A percentile compares a stretch with the other conserved stretches of the same genome.
Conservation (phyloP, 2,329 filamentous ascomycete species). For the Ambrosiella beaveri region DNA sequence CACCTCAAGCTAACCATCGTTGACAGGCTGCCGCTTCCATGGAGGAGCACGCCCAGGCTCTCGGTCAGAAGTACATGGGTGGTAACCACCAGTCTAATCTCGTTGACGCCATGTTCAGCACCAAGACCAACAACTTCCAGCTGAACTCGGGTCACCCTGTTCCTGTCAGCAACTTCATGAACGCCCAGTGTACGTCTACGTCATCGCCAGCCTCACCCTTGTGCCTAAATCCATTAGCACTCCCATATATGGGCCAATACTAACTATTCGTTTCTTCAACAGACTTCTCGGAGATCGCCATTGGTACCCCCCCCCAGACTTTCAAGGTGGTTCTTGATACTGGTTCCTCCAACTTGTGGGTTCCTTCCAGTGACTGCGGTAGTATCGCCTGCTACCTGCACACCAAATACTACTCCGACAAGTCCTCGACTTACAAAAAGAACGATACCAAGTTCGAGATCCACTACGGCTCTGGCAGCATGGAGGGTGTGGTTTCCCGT, state of each 20-base stretch:
- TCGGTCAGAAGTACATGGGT: constrained; percentile 95
- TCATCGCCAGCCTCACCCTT: not conserved
- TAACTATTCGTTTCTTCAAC: not conserved
- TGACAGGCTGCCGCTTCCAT: constrained; percentile 58
- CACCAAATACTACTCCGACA: constrained; percentile 82
- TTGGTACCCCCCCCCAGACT: constrained; percentile 78
- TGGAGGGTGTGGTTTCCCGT: constrained; percentile 85
- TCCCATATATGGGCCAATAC: not conserved
- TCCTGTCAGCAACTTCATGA: constrained; percentile 92
- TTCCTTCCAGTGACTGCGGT: constrained; percentile 73
- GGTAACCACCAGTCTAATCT: constrained; percentile 48
- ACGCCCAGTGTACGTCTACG: constrained; percentile 75
- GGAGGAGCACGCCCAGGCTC: constrained; percentile 60
- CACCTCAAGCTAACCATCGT: constrained; percentile 7
- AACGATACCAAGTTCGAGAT: constrained; percentile 91
- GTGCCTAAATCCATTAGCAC: not conserved
- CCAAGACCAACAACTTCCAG: constrained; percentile 40
- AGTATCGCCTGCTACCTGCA: constrained; percentile 98
- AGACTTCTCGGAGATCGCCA: constrained; percentile 95
- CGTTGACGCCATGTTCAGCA: constrained; percentile 62
- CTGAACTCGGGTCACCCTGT: constrained; percentile 57
- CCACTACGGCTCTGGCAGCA: constrained; percentile 81
- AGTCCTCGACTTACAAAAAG: constrained; percentile 80
- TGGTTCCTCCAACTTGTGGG: constrained; percentile 97
- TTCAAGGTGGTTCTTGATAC: constrained; percentile 99